Evolutionary conservation across 2,329 filamentous ascomycete genomes (phyloP).

Genomic region (Arachnopeziza araneosa): DNA sequence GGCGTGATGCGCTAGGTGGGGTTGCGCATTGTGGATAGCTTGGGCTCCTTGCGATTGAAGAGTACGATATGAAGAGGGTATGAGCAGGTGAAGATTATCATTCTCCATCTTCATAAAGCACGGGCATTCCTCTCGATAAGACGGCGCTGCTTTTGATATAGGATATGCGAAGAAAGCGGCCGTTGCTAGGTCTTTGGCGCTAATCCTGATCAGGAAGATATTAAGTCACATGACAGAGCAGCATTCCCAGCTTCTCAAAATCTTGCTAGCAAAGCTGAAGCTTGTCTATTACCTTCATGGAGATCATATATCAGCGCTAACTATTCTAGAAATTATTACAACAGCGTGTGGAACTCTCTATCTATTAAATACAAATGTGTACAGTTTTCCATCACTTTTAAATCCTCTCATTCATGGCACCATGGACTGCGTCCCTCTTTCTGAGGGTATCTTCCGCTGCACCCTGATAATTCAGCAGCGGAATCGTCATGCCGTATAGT

Average conservation of each 20-base stretch:
- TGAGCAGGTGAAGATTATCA: slow-evolving; percentile 27
- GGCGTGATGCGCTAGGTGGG: slow-evolving; percentile 28
- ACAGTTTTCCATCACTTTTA: background rate
- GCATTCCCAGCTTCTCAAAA: no score
- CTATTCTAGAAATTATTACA: background rate
- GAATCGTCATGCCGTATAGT: slow-evolving; percentile 82
- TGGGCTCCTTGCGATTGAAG: slow-evolving; percentile 30
- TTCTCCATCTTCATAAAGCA: slow-evolving; percentile 27
- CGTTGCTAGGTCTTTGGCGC: background rate
- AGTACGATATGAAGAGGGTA: slow-evolving; percentile 24
- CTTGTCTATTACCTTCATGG: no score
- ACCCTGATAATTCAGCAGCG: slow-evolving; percentile 34
- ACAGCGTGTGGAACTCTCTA: background rate
- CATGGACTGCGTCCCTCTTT: slow-evolving; percentile 15
- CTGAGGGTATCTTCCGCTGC: slow-evolving; percentile 15
- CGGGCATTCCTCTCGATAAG: no score
- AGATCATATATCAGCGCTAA: no score
- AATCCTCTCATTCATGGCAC: slow-evolving; percentile 1
- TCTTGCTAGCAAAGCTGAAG: no score
- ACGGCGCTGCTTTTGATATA: slow-evolving; percentile 3
- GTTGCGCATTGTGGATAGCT: slow-evolving; percentile 29
- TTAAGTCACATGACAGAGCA: no score
- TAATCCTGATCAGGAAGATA: background rate
- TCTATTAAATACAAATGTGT: background rate
- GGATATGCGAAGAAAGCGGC: no score